These are phyloP conservation scores for Neurospora africana DNA, from an alignment of 495 filamentous ascomycete species.

Conservation along the genomic window DNA sequence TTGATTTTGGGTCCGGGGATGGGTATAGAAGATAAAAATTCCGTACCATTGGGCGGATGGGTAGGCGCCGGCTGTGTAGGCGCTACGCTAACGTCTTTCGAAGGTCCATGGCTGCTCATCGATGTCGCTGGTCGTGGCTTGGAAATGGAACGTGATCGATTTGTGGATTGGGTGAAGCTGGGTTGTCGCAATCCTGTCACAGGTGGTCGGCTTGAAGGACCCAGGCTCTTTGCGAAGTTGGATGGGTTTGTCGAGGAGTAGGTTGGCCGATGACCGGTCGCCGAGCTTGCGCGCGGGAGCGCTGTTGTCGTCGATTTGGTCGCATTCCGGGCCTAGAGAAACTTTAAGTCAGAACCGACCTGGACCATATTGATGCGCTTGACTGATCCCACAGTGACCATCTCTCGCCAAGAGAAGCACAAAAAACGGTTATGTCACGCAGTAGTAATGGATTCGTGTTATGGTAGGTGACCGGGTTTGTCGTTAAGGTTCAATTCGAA, in stretches of 20 bases:
- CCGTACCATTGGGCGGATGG: conserved; percentile 62
- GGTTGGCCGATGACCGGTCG: background rate
- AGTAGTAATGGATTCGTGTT: background rate
- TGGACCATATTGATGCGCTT: background rate
- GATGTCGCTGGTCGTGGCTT: conserved; percentile 48
- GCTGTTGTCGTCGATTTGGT: background rate
- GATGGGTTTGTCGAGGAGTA: conserved; percentile 22
- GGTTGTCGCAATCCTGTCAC: conserved; percentile 36
- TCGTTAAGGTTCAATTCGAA: background rate
- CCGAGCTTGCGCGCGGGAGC: background rate
- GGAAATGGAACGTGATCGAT: conserved; percentile 26
- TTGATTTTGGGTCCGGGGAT: conserved; percentile 9
- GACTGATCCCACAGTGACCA: background rate
- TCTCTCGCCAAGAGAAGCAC: background rate
- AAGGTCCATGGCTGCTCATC: conserved; percentile 41
- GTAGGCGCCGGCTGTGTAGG: conserved; percentile 27
- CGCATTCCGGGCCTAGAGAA: conserved; percentile 2
- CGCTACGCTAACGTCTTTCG: conserved; percentile 21
- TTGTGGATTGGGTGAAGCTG: conserved; percentile 30
- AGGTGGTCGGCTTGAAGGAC: conserved; percentile 40
- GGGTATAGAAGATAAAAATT: conserved; percentile 9
- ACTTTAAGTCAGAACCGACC: background rate
- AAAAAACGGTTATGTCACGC: background rate
- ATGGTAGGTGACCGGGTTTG: background rate
- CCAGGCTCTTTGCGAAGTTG: conserved; percentile 47